These are phyloP conservation scores for Zangia roseola DNA, from an alignment of 768 basidiomycete genomes.

Conservation along the genomic window DNA sequence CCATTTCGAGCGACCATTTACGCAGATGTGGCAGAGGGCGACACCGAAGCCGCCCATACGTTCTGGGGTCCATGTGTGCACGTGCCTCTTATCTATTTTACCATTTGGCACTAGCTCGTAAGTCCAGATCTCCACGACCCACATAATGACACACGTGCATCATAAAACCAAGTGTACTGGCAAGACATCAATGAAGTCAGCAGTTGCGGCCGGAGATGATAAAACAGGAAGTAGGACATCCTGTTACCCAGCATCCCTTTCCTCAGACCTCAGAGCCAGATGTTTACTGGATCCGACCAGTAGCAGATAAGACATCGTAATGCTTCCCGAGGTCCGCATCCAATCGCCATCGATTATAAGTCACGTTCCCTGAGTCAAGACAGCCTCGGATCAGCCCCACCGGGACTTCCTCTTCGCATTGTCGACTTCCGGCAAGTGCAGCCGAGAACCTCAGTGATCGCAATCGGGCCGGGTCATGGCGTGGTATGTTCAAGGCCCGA, in stretches of 20 bases:
- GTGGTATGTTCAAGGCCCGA: no score
- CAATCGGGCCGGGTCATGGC: neutral
- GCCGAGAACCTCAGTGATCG: neutral
- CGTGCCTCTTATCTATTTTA: constrained; percentile 16
- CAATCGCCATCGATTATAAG: neutral
- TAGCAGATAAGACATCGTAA: neutral
- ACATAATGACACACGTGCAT: constrained; percentile 10
- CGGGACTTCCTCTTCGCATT: neutral
- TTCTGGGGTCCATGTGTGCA: constrained; percentile 19
- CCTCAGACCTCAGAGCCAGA: no score
- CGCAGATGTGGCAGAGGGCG: constrained; percentile 17
- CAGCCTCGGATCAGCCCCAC: neutral
- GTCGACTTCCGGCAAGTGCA: neutral
- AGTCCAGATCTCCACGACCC: constrained; percentile 11
- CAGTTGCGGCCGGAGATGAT: neutral
- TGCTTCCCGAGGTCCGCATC: constrained; percentile 5
- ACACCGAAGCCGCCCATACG: constrained; percentile 1
- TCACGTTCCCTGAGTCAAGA: constrained; percentile 1
- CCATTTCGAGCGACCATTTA: neutral
- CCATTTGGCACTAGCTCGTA: constrained; percentile 5
- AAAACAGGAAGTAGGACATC: neutral
- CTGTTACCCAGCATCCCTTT: neutral
- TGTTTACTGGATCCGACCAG: neutral
- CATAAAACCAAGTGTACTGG: neutral
- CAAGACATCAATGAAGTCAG: neutral